Evolutionary conservation across 2,329 filamentous ascomycete species (phyloP), one percentile per base, ranked within the genome.

Genomic region (Pseudogymnoascus sp.): DNA sequence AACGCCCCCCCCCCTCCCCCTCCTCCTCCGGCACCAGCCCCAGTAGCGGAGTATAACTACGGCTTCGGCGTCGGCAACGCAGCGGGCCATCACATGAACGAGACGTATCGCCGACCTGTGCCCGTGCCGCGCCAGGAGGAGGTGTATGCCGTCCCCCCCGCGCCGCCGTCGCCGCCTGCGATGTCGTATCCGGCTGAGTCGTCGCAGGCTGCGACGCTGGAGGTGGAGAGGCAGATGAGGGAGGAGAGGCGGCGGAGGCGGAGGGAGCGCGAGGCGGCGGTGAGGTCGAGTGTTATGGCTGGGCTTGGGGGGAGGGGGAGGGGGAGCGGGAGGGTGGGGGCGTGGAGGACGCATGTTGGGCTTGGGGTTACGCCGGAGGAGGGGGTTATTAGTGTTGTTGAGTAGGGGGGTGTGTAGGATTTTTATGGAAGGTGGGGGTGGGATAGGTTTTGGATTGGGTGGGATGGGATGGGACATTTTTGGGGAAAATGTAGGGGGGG

Each of bases 31-130:
- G 15, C 36, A n/a, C 36, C 36, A 6, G 11, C 6, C 3, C 38
- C 38, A 9, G n/a, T 42, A 2, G 38, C 71, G 62, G 76, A 77
- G 62, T 78, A 78, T 61, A 77, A 77, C 57, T 74, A 77, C 26
- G 78, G 78, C 1, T 73, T 82, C 15, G 82, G 82, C 21, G 66
- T 82, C 8, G 80, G 80, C 21, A 85, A 85, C 65, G 76, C 80
- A 11, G 77, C 78, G 1, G 78, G 77, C 13, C 83, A 87, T 68
- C 83, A 85, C 69, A 80, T 86, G 79, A 86, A 86, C 64, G 83
- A 87, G 28, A 78, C 84, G 65, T 87, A 84, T 65, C 70, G 79
- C 15, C 71, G 74, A 33, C 70, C 70, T n/a, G 74, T 73, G 6
- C 68, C 71, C 3, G 72, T 15, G 38, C 61, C n/a, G 42, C 61